Evolutionary conservation across 2,329 filamentous ascomycete genomes (phyloP), one percentile per base, ranked within the genome.

Genomic region (Colletotrichum tropicicola): DNA sequence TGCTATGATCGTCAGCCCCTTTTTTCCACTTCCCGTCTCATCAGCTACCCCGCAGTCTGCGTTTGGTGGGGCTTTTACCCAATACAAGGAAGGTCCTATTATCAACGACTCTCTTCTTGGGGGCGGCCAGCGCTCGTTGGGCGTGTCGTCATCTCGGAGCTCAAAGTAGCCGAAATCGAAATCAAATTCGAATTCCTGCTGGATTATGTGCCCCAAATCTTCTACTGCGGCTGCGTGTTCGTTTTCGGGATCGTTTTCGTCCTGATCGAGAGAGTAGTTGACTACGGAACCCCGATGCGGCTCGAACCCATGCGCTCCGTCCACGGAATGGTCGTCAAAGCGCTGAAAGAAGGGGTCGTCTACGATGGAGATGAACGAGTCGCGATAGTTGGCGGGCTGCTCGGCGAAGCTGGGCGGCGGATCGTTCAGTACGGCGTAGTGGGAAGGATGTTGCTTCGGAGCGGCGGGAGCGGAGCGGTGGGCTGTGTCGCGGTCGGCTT

Each of bases 321-420:
- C 71, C 35, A 72, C 70, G 44, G 75, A 70, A 62, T 75, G 73
- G 37, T 75, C 72, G 72, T 82, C 75, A 68, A 82, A 82, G 68
- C 79, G 80, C 70, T 81, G 80, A 75, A 85, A 84, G 73, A 87
- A 86, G 28, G 83, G 83, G 68, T 87, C 84, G 79, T 87, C 83
- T 71, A 85, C 76, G 66, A 87, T 84, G 64, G 84, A 86, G 53
- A 79, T 74, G 68, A 86, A 76, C 17, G 85, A 88, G 69, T 83
- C 82, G 65, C 83, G 79, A 70, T 75, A 74, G 54, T 69, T 71
- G 60, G 69, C 59, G 28, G 66, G 60, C 8, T 70, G 67, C 43
- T 74, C 73, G 68, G 73, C 71, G 71, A 47, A n/a, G 8, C 17
- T 32, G 67, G 63, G 69, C 57, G 48, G 71, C 69, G 47, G n/a